phyloP scores from a whole-genome alignment of 2,329 filamentous ascomycete species.

The Biscogniauxia mediterranea region DNA sequence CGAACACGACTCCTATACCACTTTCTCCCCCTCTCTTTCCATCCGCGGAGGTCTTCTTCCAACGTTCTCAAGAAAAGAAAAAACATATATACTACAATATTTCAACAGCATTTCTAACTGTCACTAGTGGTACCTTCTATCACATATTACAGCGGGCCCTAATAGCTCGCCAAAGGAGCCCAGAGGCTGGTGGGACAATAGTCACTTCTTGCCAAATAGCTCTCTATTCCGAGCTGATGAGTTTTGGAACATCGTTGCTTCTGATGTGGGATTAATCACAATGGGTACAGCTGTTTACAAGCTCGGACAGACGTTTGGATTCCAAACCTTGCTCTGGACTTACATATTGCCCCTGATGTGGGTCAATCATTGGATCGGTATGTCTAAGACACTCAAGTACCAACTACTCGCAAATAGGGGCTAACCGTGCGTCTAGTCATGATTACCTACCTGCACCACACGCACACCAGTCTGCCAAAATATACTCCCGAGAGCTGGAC shows the following conservation, averaged over 20 bases:
- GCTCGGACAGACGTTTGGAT: conserved; percentile 51
- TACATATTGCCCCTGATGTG: conserved; percentile 65
- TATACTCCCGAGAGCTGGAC: conserved; percentile 58
- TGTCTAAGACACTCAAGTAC: conserved; percentile 37
- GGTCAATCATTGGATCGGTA: conserved; percentile 69
- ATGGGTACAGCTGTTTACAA: conserved; percentile 50
- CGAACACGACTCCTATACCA: background rate
- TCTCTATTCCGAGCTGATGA: conserved; percentile 57
- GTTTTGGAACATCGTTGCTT: conserved; percentile 51
- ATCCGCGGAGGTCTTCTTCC: no score
- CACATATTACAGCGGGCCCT: conserved; percentile 11
- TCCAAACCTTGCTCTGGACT: conserved; percentile 53
- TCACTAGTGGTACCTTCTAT: conserved; percentile 8
- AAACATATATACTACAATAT: no score
- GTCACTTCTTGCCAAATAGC: conserved; percentile 59
- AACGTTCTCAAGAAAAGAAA: no score
- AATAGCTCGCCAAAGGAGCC: conserved; percentile 25
- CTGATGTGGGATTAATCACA: conserved; percentile 39
- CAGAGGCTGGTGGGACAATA: conserved; percentile 39
- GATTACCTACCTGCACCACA: conserved; percentile 74
- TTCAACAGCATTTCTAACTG: no score
- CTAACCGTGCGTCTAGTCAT: conserved; percentile 47
- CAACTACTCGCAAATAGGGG: background rate
- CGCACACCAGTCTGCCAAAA: conserved; percentile 43
- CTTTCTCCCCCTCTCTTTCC: no score